Evolutionary conservation across 2,329 filamentous ascomycete species (phyloP).

Genomic region (Talaromyces piceae): DNA sequence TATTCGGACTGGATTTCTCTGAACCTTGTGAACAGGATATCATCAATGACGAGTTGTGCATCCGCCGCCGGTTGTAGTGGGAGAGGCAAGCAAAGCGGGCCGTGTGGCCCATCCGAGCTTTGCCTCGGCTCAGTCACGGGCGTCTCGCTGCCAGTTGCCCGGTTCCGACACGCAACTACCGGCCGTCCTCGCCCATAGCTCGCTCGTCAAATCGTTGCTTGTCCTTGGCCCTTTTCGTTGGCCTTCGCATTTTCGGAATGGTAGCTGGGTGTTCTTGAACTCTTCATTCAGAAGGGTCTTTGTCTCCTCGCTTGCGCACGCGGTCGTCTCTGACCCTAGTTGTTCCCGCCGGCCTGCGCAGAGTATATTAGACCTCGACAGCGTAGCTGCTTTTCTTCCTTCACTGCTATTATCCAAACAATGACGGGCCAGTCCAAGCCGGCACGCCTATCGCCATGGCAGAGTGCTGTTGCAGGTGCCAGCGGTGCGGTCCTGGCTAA

Average conservation of each 20-base stretch:
- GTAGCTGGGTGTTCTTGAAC: not conserved
- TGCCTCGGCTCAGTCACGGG: slow-evolving; percentile 2
- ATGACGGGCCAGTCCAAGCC: slow-evolving; percentile 58
- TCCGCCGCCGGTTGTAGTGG: too few relatives aligned
- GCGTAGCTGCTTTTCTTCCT: too few relatives aligned
- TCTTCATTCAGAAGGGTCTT: not conserved
- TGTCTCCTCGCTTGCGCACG: not conserved
- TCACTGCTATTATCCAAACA: too few relatives aligned
- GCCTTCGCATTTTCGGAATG: not conserved
- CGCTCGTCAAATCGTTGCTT: not conserved
- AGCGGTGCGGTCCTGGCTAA: slow-evolving; percentile 92
- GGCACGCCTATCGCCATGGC: slow-evolving; percentile 76
- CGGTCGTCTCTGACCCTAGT: not conserved
- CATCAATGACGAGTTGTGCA: not conserved
- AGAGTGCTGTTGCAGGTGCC: slow-evolving; percentile 82
- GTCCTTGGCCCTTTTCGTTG: not conserved
- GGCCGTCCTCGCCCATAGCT: not conserved
- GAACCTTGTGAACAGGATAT: not conserved
- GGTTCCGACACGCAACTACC: not conserved
- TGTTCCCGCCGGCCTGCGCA: not conserved
- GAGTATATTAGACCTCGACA: too few relatives aligned
- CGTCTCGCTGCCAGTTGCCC: not conserved
- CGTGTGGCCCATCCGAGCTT: not conserved
- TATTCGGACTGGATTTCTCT: not conserved
- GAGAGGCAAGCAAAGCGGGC: not conserved